These are phyloP conservation scores for Camelina hispida DNA, from an alignment of 345 rosid genomes.

Conservation along the genomic window DNA sequence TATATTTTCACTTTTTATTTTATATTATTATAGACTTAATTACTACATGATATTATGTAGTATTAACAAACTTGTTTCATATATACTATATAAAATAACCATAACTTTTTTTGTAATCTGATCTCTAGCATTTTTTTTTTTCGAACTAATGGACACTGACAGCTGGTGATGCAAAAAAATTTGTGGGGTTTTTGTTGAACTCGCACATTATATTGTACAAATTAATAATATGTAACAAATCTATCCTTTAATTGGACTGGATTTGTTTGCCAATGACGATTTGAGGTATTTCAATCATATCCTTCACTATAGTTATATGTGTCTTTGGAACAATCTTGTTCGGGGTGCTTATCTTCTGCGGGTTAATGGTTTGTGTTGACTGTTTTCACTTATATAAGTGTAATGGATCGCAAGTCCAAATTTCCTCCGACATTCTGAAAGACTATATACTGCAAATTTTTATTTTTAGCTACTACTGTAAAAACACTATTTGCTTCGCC, in stretches of 20 bases:
- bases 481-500: neutral
- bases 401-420: too few relatives aligned
- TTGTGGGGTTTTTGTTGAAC: neutral
- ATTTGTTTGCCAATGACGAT: constrained; percentile 11
- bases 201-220: neutral
- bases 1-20: too few relatives aligned
- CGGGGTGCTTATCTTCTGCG: neutral
- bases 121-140: neutral
- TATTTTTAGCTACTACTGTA: too few relatives aligned
- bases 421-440: too few relatives aligned
- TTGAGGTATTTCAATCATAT: neutral
- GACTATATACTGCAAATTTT: too few relatives aligned
- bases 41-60: too few relatives aligned
- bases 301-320: neutral
- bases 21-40: too few relatives aligned
- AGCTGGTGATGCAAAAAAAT: neutral
- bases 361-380: constrained; percentile 5
- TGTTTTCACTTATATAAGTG: constrained; percentile 1
- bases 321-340: constrained; percentile 1
- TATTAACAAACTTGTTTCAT: too few relatives aligned
- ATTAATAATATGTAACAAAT: neutral
- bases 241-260: neutral
- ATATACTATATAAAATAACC: too few relatives aligned
- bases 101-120: too few relatives aligned
- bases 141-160: neutral